phyloP scores from a whole-genome alignment of 805 yeast genomes.

The Wickerhamomyces alni region DNA sequence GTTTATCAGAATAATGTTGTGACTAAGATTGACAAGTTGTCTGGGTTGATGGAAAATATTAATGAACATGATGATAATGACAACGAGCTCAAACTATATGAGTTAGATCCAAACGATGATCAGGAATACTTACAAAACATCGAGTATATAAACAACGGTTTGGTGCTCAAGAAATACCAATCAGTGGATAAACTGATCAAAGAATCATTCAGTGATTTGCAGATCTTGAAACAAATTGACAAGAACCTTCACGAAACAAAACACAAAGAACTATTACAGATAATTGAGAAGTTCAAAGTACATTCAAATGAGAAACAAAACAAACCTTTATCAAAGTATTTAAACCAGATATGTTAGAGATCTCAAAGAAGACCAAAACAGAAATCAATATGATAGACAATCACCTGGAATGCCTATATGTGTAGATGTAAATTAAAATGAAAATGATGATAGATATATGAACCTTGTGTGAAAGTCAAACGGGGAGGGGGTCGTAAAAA shows the following conservation, averaged over 20 bases:
- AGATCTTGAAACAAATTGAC: conserved; percentile 3
- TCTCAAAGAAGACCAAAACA: background rate
- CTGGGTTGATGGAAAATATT: background rate
- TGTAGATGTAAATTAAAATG: too few species aligned
- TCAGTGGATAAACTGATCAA: conserved; percentile 1
- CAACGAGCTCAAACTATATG: conserved; percentile 9
- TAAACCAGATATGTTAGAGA: background rate
- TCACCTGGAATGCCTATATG: too few species aligned
- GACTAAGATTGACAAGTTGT: background rate
- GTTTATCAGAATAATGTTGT: conserved; percentile 2
- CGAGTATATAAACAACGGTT: conserved; percentile 14
- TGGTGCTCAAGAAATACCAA: conserved; percentile 12
- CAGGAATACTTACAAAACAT: conserved; percentile 9
- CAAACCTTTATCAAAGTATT: conserved; percentile 8
- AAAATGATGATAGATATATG: too few species aligned
- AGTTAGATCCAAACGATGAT: conserved; percentile 7
- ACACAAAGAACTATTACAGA: background rate
- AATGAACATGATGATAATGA: background rate
- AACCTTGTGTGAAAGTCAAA: too few species aligned
- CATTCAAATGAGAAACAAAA: conserved; percentile 6
- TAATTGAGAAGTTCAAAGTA: conserved; percentile 4
- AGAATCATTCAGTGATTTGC: background rate
- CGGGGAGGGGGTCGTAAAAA: background rate
- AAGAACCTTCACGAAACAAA: background rate
- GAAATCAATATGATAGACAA: too few species aligned